Evolutionary conservation across 208 protist genomes (phyloP).

Genomic region (Histomonas meleagridis): DNA sequence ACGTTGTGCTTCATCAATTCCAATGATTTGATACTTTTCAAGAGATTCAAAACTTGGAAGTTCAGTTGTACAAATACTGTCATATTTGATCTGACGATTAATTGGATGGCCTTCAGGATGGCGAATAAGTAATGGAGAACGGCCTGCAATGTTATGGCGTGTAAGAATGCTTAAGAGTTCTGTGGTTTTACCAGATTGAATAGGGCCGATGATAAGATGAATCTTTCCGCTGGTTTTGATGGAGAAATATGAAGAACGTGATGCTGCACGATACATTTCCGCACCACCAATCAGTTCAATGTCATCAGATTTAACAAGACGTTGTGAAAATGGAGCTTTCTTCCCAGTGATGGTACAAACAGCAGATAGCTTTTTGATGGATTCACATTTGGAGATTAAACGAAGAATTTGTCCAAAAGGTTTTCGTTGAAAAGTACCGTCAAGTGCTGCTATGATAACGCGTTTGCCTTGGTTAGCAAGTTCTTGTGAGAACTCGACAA

Average conservation of each 20-base stretch:
- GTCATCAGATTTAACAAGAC: constrained; percentile 31
- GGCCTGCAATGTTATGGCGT: constrained; percentile 63
- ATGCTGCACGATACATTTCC: background rate
- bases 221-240: constrained; percentile 45
- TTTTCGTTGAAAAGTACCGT: constrained; percentile 71
- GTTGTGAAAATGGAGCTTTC: constrained; percentile 49
- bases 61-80: constrained; percentile 42
- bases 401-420: constrained; percentile 66
- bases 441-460: constrained; percentile 76
- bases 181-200: constrained; percentile 77
- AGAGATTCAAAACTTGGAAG: background rate
- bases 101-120: constrained; percentile 63
- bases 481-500: constrained; percentile 65
- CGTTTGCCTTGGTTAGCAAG: constrained; percentile 69
- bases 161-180: constrained; percentile 71
- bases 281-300: constrained; percentile 13
- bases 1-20: constrained; percentile 67
- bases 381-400: constrained; percentile 68
- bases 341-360: constrained; percentile 71
- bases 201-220: constrained; percentile 75
- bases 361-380: constrained; percentile 69
- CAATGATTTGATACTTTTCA: constrained; percentile 66
- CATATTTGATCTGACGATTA: constrained; percentile 65
- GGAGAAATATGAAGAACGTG: background rate
- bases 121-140: constrained; percentile 70